These are phyloP conservation scores for Globisporangium middletonii DNA, from an alignment of 352 stramenopile species.

Conservation along the genomic window DNA sequence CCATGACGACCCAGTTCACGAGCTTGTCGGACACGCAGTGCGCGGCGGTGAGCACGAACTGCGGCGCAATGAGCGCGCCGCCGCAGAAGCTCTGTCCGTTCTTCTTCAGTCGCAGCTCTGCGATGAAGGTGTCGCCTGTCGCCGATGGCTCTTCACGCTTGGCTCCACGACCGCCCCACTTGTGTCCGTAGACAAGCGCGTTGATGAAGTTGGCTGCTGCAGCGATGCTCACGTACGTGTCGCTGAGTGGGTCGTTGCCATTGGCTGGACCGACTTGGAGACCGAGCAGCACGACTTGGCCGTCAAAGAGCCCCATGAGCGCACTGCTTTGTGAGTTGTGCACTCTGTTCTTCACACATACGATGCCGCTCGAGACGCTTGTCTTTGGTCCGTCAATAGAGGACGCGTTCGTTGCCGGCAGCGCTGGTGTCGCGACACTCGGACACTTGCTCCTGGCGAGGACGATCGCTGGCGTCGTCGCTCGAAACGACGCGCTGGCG, in stretches of 20 bases:
- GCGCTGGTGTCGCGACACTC: neutral
- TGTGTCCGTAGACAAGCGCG: neutral
- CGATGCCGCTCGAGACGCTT: too few species aligned
- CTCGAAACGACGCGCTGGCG: neutral
- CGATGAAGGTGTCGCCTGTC: neutral
- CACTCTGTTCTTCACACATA: too few species aligned
- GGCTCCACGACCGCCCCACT: neutral
- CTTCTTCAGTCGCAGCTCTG: conserved; percentile 1
- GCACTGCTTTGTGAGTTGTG: conserved; percentile 1
- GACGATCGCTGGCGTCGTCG: too few species aligned
- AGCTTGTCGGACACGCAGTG: conserved; percentile 5
- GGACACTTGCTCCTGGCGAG: neutral
- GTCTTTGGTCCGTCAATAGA: too few species aligned
- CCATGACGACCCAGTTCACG: neutral
- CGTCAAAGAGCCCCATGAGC: neutral
- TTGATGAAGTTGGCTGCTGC: conserved; percentile 11
- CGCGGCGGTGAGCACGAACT: conserved; percentile 10
- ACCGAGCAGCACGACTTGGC: neutral
- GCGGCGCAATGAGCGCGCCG: conserved; percentile 8
- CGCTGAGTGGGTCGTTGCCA: neutral
- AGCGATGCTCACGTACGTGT: conserved; percentile 1
- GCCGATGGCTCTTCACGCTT: neutral
- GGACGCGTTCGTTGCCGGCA: too few species aligned
- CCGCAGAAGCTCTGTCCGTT: conserved; percentile 8
- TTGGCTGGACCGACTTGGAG: conserved; percentile 1